phyloP scores from a whole-genome alignment of 2,329 filamentous ascomycete species.

The Zalaria obscura region DNA sequence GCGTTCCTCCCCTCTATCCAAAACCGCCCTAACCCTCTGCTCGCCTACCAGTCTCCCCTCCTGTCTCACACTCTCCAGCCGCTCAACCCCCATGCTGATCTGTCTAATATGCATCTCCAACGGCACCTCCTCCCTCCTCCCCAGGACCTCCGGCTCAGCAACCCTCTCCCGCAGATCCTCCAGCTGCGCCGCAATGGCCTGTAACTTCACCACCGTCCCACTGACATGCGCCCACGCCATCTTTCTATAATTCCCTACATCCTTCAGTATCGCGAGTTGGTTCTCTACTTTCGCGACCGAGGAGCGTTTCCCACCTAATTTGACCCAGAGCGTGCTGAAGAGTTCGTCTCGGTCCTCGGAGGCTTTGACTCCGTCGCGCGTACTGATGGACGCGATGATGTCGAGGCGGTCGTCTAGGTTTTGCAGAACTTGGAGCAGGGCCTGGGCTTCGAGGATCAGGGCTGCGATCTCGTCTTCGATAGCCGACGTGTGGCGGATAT shows the following conservation, averaged over 20 bases:
- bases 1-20: slow-evolving; percentile 2
- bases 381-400: slow-evolving; percentile 54
- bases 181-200: slow-evolving; percentile 56
- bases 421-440: slow-evolving; percentile 49
- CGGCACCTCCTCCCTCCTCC: slow-evolving; percentile 32
- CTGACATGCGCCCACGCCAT: slow-evolving; percentile 55
- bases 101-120: slow-evolving; percentile 62
- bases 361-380: slow-evolving; percentile 46
- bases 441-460: slow-evolving; percentile 57
- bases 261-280: slow-evolving; percentile 49
- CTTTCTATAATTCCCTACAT: slow-evolving; percentile 52
- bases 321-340: slow-evolving; percentile 57
- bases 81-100: slow-evolving; percentile 58
- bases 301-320: slow-evolving; percentile 54
- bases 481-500: slow-evolving; percentile 55
- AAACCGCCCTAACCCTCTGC: slow-evolving; percentile 5
- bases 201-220: slow-evolving; percentile 55
- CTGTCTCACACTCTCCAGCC: slow-evolving; percentile 50
- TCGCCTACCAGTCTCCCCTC: slow-evolving; percentile 21
- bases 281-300: slow-evolving; percentile 46
- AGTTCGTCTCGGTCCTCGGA: slow-evolving; percentile 49
- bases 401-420: slow-evolving; percentile 56
- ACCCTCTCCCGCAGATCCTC: slow-evolving; percentile 60
- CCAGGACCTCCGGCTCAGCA: slow-evolving; percentile 47
- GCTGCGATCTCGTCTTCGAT: slow-evolving; percentile 55